These are phyloP conservation scores for Aegilops tauschii DNA, from an alignment of 176 grass and related monocot genomes.

Conservation along the genomic window DNA sequence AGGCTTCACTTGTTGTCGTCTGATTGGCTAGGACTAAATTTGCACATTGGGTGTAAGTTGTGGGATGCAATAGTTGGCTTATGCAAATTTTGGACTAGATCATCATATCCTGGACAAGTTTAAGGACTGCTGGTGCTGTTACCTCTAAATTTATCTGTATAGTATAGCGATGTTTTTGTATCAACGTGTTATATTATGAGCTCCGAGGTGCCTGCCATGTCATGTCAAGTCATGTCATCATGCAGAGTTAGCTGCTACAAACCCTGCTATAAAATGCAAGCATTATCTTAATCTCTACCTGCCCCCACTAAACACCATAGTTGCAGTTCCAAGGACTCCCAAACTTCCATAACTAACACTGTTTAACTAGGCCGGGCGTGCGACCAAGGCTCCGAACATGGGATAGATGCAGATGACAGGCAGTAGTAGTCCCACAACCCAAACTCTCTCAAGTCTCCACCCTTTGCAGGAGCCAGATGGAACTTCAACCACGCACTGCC, in stretches of 20 bases:
- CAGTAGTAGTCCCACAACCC: neutral
- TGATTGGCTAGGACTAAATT: too few species aligned
- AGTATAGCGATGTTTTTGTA: neutral
- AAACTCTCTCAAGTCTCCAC: neutral
- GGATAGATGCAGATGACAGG: neutral
- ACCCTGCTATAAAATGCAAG: neutral
- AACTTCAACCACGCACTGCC: neutral
- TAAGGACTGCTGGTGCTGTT: too few species aligned
- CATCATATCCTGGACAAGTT: too few species aligned
- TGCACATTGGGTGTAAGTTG: too few species aligned
- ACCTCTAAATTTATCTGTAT: neutral
- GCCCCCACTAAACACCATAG: conserved; percentile 29
- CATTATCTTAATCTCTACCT: conserved; percentile 11
- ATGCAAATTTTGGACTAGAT: too few species aligned
- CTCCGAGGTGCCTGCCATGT: conserved; percentile 2
- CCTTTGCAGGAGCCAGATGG: neutral
- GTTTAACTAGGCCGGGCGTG: neutral
- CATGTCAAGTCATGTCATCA: neutral
- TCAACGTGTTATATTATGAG: neutral
- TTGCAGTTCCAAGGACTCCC: conserved; percentile 46
- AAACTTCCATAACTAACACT: conserved; percentile 21
- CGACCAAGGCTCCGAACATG: conserved; percentile 2
- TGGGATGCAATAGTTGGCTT: too few species aligned
- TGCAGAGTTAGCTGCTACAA: conserved; percentile 10
- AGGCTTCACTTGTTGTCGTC: too few species aligned